phyloP scores from a whole-genome alignment of 352 stramenopile genomes.

The Phytophthora litchii region DNA sequence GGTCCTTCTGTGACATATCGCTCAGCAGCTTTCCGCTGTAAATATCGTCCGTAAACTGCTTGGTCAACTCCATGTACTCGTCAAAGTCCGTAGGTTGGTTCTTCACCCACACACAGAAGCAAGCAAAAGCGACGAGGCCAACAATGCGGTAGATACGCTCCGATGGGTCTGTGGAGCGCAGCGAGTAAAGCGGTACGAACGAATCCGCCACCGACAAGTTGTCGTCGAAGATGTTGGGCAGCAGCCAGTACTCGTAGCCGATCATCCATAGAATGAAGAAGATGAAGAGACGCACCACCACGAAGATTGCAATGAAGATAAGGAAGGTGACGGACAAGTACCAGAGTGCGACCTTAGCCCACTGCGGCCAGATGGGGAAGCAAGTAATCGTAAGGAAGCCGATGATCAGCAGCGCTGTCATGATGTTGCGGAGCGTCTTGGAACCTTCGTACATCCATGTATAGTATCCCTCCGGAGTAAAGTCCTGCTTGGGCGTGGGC shows the following conservation, averaged over 20 bases:
- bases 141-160: slow-evolving; percentile 96
- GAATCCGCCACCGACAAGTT: slow-evolving; percentile 97
- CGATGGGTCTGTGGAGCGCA: slow-evolving; percentile 80
- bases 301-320: slow-evolving; percentile 98
- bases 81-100: slow-evolving; percentile 99
- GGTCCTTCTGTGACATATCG: slow-evolving; percentile 97
- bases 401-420: slow-evolving; percentile 97
- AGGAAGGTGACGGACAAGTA: slow-evolving; percentile 99
- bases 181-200: slow-evolving; percentile 96
- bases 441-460: slow-evolving; percentile 99
- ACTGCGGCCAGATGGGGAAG: slow-evolving; percentile 99
- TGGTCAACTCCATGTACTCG: slow-evolving; percentile 98
- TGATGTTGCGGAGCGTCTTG: slow-evolving; percentile 97
- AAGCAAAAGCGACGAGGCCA: slow-evolving; percentile 92
- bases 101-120: slow-evolving; percentile 97
- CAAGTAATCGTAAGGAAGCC: slow-evolving; percentile 97
- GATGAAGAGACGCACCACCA: slow-evolving; percentile 94
- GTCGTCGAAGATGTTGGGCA: slow-evolving; percentile 99
- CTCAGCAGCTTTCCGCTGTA: slow-evolving; percentile 98
- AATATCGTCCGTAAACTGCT: slow-evolving; percentile 99
- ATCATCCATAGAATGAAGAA: slow-evolving; percentile 97
- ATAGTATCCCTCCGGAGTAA: slow-evolving; percentile 97
- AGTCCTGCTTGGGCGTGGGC: slow-evolving; percentile 88
- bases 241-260: slow-evolving; percentile 98
- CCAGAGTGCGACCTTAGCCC: slow-evolving; percentile 98